phyloP scores from a whole-genome alignment of 352 stramenopile genomes.

The Phytophthora tubulina region DNA sequence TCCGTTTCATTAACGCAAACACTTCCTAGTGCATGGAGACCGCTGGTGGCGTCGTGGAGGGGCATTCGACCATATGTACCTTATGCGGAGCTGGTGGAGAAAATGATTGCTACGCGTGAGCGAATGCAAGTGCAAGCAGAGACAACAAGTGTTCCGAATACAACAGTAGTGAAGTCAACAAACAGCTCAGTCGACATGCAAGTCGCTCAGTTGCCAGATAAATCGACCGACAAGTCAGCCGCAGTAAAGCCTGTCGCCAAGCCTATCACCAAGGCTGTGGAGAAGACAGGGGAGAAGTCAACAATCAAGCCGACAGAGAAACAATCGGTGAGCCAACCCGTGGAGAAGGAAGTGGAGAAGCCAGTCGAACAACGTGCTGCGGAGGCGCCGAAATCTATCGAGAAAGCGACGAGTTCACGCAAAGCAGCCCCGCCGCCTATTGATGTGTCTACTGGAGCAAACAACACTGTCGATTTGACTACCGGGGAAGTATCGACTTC shows the following conservation, averaged over 20 bases:
- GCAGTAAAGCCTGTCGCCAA: slow-evolving; percentile 17
- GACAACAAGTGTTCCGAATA: slow-evolving; percentile 3
- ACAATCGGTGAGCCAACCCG: neutral
- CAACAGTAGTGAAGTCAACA: neutral
- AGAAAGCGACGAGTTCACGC: slow-evolving; percentile 2
- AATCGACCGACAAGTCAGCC: slow-evolving; percentile 8
- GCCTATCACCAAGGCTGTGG: neutral
- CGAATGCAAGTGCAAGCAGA: slow-evolving; percentile 36
- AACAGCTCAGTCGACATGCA: slow-evolving; percentile 15
- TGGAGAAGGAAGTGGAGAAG: slow-evolving; percentile 11
- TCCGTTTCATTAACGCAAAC: slow-evolving; percentile 50
- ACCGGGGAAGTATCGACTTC: slow-evolving; percentile 21
- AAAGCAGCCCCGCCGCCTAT: slow-evolving; percentile 13
- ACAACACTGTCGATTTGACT: slow-evolving; percentile 34
- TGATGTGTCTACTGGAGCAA: slow-evolving; percentile 20
- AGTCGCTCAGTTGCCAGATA: slow-evolving; percentile 6
- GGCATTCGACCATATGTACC: slow-evolving; percentile 52
- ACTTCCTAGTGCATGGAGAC: slow-evolving; percentile 42
- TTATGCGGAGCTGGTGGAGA: slow-evolving; percentile 51
- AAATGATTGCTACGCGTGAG: slow-evolving; percentile 37
- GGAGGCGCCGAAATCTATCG: slow-evolving; percentile 6
- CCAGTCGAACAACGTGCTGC: slow-evolving; percentile 19
- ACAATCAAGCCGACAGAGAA: no score
- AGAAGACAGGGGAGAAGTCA: slow-evolving; percentile 7
- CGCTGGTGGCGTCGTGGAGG: slow-evolving; percentile 45